Evolutionary conservation across 139 green algal genomes (phyloP).

Genomic region (Ulvella scutata): DNA sequence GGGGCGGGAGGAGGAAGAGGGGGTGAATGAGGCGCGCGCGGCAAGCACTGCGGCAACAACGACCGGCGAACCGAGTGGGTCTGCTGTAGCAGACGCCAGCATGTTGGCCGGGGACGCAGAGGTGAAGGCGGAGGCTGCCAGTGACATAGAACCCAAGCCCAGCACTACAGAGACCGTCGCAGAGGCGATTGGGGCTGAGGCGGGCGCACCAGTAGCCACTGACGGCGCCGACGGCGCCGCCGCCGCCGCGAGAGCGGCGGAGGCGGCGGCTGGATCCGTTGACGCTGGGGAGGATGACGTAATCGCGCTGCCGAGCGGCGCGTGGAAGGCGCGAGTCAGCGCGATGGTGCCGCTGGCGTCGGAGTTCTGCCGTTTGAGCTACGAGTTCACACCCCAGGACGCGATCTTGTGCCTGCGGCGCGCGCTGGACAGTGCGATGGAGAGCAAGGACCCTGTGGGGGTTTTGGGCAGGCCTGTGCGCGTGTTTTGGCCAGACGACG

Average conservation of each 20-base stretch:
- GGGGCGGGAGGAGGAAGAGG: not conserved
- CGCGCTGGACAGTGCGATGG: not conserved
- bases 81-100: no score
- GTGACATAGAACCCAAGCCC: no score
- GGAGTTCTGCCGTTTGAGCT: not conserved
- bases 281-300: not conserved
- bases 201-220: not conserved
- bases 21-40: not conserved
- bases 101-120: not conserved
- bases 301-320: not conserved
- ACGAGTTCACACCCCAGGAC: not conserved
- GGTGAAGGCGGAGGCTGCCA: constrained; percentile 2
- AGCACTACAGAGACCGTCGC: no score
- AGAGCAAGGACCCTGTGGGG: not conserved
- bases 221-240: not conserved
- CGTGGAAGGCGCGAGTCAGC: not conserved
- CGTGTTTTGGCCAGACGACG: constrained; percentile 49
- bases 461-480: constrained; percentile 10
- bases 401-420: not conserved
- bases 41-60: no score
- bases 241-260: not conserved
- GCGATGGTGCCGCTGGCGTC: not conserved
- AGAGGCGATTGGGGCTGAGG: not conserved
- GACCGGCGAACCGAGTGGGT: no score
- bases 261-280: not conserved